Base-by-base conservation (phyloP, 2,329 filamentous ascomycete genomes). In the Colletotrichum sp. region DNA sequence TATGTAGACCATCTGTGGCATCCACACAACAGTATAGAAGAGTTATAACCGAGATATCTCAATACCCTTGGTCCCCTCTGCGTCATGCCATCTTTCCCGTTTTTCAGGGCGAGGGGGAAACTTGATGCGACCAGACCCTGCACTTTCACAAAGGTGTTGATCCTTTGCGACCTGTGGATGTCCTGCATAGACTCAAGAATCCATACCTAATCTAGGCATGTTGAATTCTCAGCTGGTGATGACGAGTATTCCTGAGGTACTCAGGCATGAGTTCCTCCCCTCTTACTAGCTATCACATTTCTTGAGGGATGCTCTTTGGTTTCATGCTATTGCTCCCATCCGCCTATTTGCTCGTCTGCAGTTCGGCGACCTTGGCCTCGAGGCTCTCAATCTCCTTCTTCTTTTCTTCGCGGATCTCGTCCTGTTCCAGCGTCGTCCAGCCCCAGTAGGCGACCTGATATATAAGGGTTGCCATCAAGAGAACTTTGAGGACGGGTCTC, bases 361-460 rank as follows among this genome's bases (percentile, higher is more conserved):
- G 78, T 36, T 82, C 81, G 66, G 81, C 80, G 7, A 88, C 81
- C 76, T 83, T 82, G 8, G 81, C 80, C 77, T 88, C 86, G 7
- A 88, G 80, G 10, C 79, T 77, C 12, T 81, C 78, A 55, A 87
- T 83, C 56, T 79, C 78, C 77, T 80, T 56, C 5, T 32, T 32
- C 61, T 74, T 90, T 59, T 92, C 87, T 24, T 86, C 85, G 80
- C 90, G 92, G 72, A 90, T 87, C 85, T 97, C 95, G 69, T 94
- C 89, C 38, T 90, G 90, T 83, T 96, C 94, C 66, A 96, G 87
- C 84, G 93, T 94, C 48, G 91, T 82, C 95, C 95, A 97, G 16
- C 85, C 86, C 86, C 91, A 95, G 85, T 96, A 96, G 16, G 90
- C 84, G n/a, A 94, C 80, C 84, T 97, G 95, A 83, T 96, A 97